These are phyloP conservation scores for Herpotrichia juniperi DNA, from an alignment of 2,329 filamentous ascomycete species.

Conservation along the genomic window DNA sequence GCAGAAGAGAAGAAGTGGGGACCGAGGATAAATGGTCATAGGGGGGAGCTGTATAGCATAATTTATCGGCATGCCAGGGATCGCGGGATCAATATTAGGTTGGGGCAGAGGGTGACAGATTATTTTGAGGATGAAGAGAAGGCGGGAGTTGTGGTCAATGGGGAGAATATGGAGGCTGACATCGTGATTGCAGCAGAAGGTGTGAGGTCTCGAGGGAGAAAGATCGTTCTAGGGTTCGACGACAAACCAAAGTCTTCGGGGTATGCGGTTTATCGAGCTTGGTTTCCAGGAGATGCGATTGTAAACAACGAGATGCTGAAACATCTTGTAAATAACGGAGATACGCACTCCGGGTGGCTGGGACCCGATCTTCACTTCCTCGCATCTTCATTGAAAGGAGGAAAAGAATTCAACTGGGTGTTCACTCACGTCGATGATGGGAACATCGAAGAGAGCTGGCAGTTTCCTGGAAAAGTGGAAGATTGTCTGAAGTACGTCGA, in stretches of 20 bases:
- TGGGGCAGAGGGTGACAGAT: constrained; percentile 57
- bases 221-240: constrained; percentile 59
- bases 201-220: constrained; percentile 58
- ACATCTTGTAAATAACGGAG: constrained; percentile 40
- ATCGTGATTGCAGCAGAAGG: constrained; percentile 60
- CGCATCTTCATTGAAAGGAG: constrained; percentile 40
- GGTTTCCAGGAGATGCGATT: constrained; percentile 38
- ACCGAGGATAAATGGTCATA: constrained; percentile 65
- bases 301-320: constrained; percentile 31
- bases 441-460: constrained; percentile 42
- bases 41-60: constrained; percentile 64
- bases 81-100: constrained; percentile 60
- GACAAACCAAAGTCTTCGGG: constrained; percentile 60
- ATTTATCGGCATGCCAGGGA: constrained; percentile 62
- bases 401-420: constrained; percentile 45
- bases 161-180: constrained; percentile 53
- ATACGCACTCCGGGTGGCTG: constrained; percentile 40
- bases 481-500: constrained; percentile 39
- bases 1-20: constrained; percentile 46
- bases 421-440: constrained; percentile 47
- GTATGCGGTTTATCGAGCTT: constrained; percentile 60
- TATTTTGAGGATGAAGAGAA: constrained; percentile 62
- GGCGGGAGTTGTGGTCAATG: constrained; percentile 59
- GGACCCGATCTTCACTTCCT: constrained; percentile 45
- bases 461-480: constrained; percentile 37